phyloP scores from a whole-genome alignment of 805 yeast genomes.

The Kurtzmaniella cleridarum region DNA sequence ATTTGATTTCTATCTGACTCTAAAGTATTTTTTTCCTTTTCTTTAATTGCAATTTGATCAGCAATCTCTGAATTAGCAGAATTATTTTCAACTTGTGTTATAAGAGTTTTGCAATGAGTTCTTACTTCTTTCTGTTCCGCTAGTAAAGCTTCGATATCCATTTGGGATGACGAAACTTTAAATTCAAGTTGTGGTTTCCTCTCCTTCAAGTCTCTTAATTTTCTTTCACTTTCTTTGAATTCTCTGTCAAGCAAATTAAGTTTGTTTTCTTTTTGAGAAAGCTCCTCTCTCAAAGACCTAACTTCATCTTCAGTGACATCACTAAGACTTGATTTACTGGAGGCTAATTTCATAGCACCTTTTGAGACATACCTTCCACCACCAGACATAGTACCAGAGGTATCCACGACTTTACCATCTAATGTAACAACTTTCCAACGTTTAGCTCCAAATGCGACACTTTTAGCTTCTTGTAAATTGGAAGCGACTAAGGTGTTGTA shows the following conservation, averaged over 20 bases:
- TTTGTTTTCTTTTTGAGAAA: constrained; percentile 47
- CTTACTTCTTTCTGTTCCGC: constrained; percentile 48
- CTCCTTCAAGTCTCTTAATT: constrained; percentile 54
- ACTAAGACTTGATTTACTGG: constrained; percentile 17
- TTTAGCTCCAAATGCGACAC: constrained; percentile 76
- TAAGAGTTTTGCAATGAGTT: constrained; percentile 36
- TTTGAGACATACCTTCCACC: constrained; percentile 72
- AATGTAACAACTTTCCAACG: constrained; percentile 88
- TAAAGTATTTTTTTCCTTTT: constrained; percentile 15
- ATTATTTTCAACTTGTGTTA: constrained; percentile 30
- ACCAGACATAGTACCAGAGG: constrained; percentile 94
- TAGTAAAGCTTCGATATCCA: constrained; percentile 61
- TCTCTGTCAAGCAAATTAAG: constrained; percentile 47
- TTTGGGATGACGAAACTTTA: constrained; percentile 48
- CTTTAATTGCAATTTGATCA: constrained; percentile 33
- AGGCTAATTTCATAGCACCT: constrained; percentile 70
- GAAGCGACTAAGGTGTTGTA: constrained; percentile 84
- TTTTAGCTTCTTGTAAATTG: constrained; percentile 72
- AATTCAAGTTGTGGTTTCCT: constrained; percentile 65
- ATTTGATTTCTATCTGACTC: constrained; percentile 23
- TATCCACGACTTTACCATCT: constrained; percentile 87
- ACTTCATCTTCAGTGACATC: constrained; percentile 52
- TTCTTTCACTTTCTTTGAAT: constrained; percentile 53
- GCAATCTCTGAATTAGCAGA: constrained; percentile 25
- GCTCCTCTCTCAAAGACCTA: constrained; percentile 45